Evolutionary conservation across 176 grass and related monocot genomes (phyloP).

Genomic region (Rhynchospora breviuscula): DNA sequence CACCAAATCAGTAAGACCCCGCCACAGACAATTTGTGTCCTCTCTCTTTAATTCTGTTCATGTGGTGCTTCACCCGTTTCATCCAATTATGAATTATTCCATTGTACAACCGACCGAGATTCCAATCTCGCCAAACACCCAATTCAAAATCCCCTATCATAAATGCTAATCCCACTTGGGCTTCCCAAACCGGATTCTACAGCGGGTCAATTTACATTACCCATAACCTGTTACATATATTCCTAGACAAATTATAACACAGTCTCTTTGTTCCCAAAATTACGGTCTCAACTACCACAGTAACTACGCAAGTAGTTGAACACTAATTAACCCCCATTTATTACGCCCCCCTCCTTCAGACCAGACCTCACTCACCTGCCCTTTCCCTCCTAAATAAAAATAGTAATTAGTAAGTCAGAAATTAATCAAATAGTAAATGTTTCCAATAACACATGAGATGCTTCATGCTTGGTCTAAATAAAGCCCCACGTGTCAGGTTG

Average conservation of each 20-base stretch:
- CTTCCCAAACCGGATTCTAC: neutral
- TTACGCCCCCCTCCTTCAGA: neutral
- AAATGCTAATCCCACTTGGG: neutral
- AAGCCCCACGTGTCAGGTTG: slow-evolving; percentile 8
- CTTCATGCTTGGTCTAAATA: neutral
- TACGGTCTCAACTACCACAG: slow-evolving; percentile 2
- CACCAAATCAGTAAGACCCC: neutral
- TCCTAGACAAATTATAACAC: neutral
- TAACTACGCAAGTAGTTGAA: slow-evolving; percentile 19
- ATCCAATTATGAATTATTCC: slow-evolving; percentile 11
- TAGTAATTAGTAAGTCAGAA: neutral
- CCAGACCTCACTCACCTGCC: neutral
- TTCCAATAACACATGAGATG: neutral
- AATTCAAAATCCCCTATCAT: neutral
- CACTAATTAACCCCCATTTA: slow-evolving; percentile 28
- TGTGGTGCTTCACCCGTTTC: slow-evolving; percentile 3
- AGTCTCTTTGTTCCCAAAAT: neutral
- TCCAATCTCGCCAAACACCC: neutral
- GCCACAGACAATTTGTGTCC: neutral
- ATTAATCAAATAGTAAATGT: neutral
- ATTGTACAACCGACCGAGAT: slow-evolving; percentile 17
- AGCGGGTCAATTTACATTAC: neutral
- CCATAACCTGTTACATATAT: neutral
- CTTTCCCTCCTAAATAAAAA: neutral
- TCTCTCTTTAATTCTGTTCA: neutral